Base-by-base conservation (phyloP, 2,329 filamentous ascomycete genomes). In the Colletotrichum scovillei region DNA sequence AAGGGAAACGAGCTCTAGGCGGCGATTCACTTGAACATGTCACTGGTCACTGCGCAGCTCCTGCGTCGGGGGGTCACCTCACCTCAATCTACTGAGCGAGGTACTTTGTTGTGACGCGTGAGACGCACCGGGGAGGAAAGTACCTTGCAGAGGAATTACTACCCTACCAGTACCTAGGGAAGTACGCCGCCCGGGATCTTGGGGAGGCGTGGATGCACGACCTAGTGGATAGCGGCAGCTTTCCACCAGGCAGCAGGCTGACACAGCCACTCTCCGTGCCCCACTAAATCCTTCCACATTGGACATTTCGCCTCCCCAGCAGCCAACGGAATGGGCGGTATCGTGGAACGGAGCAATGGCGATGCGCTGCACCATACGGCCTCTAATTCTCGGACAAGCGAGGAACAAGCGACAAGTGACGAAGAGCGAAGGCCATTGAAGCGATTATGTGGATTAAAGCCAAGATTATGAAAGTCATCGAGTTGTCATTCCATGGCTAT, bases 221-320 rank as follows among this genome's bases (percentile, higher is more conserved):
- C 32, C 32, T 35, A 35, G 11, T 14, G 63, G 66, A 26, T 59
- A 58, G 28, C 28, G 32, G 32, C 68, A 26, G 26, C 57, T 46
- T 46, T 30, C 16, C 63, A 46, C 26, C 19, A 73, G 67, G 71
- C 71, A 73, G 71, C 71, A 73, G 71, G 70, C 59, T 42, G 70
- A 53, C 71, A 71, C 71, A 73, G 71, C 71, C 71, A 73, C 71
- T 14, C 42, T 22, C 32, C 52, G 38, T 56, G 22, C 38, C 58
- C 35, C 32, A 62, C 60, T n/a, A 65, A 46, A 70, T 60, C 59
- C 55, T 59, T 62, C 46, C 38, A 30, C 19, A 22, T 49, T 49
- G 12, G 19, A 28, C 58, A 46, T 3, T 22, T 52, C 59, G 26
- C 42, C 30, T 30, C 59, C 19, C 42, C 42, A 49, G 19, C 7